These are phyloP conservation scores for Claviceps pazoutovae DNA, from an alignment of 2,329 filamentous ascomycete genomes.

Conservation along the genomic window DNA sequence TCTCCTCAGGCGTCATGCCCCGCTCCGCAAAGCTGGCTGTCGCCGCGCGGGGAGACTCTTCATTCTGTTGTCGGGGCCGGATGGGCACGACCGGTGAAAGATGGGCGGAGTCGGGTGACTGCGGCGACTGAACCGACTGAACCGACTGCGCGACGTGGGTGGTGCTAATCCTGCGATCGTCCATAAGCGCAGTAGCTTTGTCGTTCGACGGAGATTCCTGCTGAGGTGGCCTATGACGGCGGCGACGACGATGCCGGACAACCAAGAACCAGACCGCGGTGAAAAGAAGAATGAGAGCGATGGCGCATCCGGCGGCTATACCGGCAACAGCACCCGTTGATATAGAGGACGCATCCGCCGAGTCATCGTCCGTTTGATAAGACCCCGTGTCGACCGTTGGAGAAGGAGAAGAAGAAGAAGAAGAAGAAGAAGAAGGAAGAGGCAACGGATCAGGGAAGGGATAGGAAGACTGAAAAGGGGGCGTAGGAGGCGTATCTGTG, in stretches of 20 bases:
- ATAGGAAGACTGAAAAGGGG: too few species aligned
- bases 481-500: not conserved
- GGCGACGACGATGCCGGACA: constrained; percentile 23
- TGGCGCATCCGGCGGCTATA: constrained; percentile 28
- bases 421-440: not conserved
- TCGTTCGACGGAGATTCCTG: constrained; percentile 9
- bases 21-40: constrained; percentile 40
- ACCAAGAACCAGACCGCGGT: constrained; percentile 28
- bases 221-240: not conserved
- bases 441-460: too few species aligned
- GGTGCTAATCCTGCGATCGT: constrained; percentile 31
- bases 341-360: constrained; percentile 16
- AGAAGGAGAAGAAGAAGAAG: not conserved
- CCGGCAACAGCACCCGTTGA: constrained; percentile 31
- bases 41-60: not conserved
- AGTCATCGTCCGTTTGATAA: too few species aligned
- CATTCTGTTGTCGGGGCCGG: not conserved
- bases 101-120: constrained; percentile 24
- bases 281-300: constrained; percentile 26
- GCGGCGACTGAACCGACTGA: constrained; percentile 24
- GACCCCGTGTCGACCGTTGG: not conserved
- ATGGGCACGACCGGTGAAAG: not conserved
- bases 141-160: constrained; percentile 21
- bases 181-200: constrained; percentile 24
- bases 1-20: constrained; percentile 45